Conservation (phyloP, 1,284 basidiomycete species). For the Apiotrichum sp. region DNA sequence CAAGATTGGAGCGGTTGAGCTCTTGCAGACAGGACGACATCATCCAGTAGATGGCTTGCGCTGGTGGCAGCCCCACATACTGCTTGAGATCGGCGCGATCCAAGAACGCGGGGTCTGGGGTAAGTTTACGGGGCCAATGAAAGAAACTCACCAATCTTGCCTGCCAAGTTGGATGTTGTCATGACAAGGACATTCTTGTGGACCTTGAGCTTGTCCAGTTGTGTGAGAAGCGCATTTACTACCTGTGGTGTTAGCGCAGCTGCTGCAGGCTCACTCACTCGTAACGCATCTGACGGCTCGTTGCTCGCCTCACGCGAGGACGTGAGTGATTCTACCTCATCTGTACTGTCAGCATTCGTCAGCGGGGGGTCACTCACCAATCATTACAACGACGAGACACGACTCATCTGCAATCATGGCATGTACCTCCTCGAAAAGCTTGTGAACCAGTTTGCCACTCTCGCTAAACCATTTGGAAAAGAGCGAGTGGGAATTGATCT, state of each 20-base stretch:
- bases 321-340: conserved; percentile 95
- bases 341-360: conserved; percentile 46
- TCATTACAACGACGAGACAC: conserved; percentile 87
- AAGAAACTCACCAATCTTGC: conserved; percentile 71
- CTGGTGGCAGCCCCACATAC: conserved; percentile 82
- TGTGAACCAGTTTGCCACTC: conserved; percentile 94
- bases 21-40: conserved; percentile 76
- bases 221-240: conserved; percentile 93
- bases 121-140: background rate
- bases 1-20: conserved; percentile 66
- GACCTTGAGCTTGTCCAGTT: conserved; percentile 90
- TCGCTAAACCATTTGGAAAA: conserved; percentile 99
- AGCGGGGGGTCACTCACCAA: conserved; percentile 55
- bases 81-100: conserved; percentile 96
- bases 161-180: conserved; percentile 91
- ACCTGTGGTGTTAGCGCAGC: conserved; percentile 55
- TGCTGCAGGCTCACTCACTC: conserved; percentile 53
- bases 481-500: conserved; percentile 95
- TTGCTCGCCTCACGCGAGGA: conserved; percentile 85
- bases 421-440: conserved; percentile 79
- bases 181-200: conserved; percentile 91
- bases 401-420: conserved; percentile 83
- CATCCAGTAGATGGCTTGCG: conserved; percentile 90
- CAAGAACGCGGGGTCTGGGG: conserved; percentile 81
- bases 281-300: conserved; percentile 90